Evolutionary conservation across 2,329 filamentous ascomycete species (phyloP), one percentile per base, ranked within the genome.

Genomic region (Fusarium compactum): DNA sequence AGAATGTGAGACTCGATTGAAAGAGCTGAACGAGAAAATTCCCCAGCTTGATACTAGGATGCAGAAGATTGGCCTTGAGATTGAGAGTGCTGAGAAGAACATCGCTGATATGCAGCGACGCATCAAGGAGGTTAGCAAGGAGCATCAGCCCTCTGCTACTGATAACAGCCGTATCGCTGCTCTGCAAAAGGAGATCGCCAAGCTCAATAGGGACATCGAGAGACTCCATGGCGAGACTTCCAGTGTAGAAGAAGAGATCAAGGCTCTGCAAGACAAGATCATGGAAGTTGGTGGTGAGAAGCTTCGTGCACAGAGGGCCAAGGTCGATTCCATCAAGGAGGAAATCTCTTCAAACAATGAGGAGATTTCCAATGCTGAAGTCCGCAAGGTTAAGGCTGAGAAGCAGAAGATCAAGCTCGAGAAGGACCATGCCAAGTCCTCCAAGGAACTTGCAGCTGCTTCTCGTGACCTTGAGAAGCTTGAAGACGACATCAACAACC

Each of bases 281-380:
- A 98, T 99, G 96, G 92, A 98, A 80, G 91, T 97, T 69, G 96
- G 96, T 77, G 96, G 96, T 81, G 94, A 98, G 76, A 94, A 93
- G 81, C 89, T 99, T 20, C 91, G 96, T 58, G 89, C 91, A 20
- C 95, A 99, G 78, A 95, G 96, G 74, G 90, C 93, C 66, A 97
- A 92, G 84, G 94, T 99, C 34, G 95, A 98, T 78, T 88, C 90
- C 9, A 84, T 97, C 69, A 97, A 97, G 78, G 92, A 94, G 75
- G 91, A 97, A 78, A 94, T 98, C 59, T 85, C 91, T 50, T 89
- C 90, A 15, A 86, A 97, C 65, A 91, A 89, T 55, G 95, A 98
- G 70, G 91, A 93, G 67, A 90, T 93, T 40, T 97, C 94, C 6
- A 91, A 89, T 57, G 93, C 96, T 2, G 95, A 99, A 79, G 91